Percentiles rank a stretch among this genome's conserved stretches.
phyloP scores from a whole-genome alignment of 495 filamentous ascomycete genomes.

The Xanthoparmelia taractica region DNA sequence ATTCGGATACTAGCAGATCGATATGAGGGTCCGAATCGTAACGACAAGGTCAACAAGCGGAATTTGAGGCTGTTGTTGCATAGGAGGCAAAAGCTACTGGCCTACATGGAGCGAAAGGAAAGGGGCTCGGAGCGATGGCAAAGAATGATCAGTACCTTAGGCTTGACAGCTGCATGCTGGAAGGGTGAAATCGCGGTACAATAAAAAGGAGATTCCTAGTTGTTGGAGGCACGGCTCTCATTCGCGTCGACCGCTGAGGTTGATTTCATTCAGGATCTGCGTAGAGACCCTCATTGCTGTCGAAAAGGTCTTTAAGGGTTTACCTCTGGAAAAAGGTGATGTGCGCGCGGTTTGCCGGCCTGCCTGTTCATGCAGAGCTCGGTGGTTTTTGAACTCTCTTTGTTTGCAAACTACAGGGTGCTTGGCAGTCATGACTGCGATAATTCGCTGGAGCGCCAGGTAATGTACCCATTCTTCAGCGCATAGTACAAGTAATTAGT shows the following conservation, averaged over 20 bases:
- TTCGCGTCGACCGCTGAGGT: neutral
- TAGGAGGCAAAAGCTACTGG: constrained; percentile 76
- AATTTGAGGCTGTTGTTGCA: constrained; percentile 81
- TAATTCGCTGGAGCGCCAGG: neutral
- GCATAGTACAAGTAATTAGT: too few relatives aligned
- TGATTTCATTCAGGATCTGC: neutral
- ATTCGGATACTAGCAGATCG: constrained; percentile 70
- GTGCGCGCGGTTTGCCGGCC: neutral
- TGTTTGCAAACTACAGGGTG: neutral
- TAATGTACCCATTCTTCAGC: too few relatives aligned
- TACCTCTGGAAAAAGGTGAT: neutral
- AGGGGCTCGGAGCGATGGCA: constrained; percentile 83
- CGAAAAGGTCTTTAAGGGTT: neutral
- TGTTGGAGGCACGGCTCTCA: neutral
- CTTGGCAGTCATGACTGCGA: neutral
- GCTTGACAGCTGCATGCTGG: constrained; percentile 78
- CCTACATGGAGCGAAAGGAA: constrained; percentile 81
- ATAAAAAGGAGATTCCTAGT: constrained; percentile 2
- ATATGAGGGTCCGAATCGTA: constrained; percentile 46
- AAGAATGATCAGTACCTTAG: constrained; percentile 70
- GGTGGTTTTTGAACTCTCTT: neutral
- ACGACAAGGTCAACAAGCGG: constrained; percentile 89
- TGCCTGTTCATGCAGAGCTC: neutral
- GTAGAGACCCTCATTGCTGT: neutral
- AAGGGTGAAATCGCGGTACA: constrained; percentile 62